Evolutionary conservation across 2,329 filamentous ascomycete species (phyloP), one percentile per base, ranked within the genome.

Genomic region (Calonectria hawksworthii): DNA sequence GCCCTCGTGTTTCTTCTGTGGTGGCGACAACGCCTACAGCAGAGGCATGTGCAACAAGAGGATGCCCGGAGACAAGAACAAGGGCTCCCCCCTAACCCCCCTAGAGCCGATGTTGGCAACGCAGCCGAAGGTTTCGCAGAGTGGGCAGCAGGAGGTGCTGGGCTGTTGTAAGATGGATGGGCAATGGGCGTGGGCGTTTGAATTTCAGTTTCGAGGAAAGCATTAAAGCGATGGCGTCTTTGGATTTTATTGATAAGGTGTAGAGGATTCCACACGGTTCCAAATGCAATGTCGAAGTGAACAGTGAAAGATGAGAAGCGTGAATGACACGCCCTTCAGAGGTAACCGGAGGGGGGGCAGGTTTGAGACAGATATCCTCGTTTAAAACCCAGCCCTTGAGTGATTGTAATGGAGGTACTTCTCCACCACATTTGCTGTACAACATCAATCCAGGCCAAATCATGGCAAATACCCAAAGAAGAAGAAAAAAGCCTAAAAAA

Each of bases 1-100:
- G 92, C 92, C 0, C 88, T 99, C 69, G 92, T 94, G 0, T 91
- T 94, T 68, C 87, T 99, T 38, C 89, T 99, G 21, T 98, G 96
- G 85, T 96, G 97, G 83, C 89, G 95, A 26, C 93, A 95, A 76
- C 92, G 92, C 82, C 88, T 92, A 74, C 94, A 95, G 81, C 88
- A 93, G 78, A 89, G 87, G 36, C 88, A 90, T 67, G 81, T 78
- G n/a, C 80, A 84, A 72, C 80, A 79, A 28, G 83, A 86, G 36
- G 81, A 85, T 32, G 83, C 77, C 23, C 79, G 81, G 59, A 79
- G 83, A 67, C 80, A 81, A 70, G 82, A 83, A 52, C 83, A 85
- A 73, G 83, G 81, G 6, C 78, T 82, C 18, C 82, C 79, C 56
- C 80, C 77, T 10, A 78, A 78, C 41, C 79, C 75, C 32, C 74